A percentile compares a stretch with the other conserved stretches of the same genome.
These are phyloP conservation scores for Boletus coccyginus DNA, from an alignment of 768 basidiomycete species.

Conservation along the genomic window DNA sequence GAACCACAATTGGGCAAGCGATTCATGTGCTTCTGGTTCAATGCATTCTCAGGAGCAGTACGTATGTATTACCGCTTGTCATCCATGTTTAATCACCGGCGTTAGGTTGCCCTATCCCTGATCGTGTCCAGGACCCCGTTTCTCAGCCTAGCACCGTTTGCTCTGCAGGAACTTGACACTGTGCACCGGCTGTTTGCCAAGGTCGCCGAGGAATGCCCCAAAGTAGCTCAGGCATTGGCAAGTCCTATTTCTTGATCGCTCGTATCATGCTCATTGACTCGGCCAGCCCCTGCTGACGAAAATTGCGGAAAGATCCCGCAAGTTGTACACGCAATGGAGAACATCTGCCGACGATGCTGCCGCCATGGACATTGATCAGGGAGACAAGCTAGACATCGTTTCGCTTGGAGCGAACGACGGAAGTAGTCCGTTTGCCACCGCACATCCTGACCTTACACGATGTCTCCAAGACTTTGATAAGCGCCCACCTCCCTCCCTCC, in stretches of 20 bases:
- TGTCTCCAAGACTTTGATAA: conserved; percentile 26
- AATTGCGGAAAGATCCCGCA: conserved; percentile 49
- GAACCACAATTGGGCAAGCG: conserved; percentile 62
- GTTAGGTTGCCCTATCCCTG: conserved; percentile 61
- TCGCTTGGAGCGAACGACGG: conserved; percentile 1
- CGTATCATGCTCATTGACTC: conserved; percentile 7
- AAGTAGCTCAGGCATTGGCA: conserved; percentile 59
- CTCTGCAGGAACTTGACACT: conserved; percentile 58
- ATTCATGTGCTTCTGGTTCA: conserved; percentile 73
- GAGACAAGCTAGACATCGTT: not conserved
- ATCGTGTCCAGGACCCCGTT: conserved; percentile 62
- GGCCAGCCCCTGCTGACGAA: conserved; percentile 55
- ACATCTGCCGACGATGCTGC: conserved; percentile 17
- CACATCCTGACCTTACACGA: conserved; percentile 23
- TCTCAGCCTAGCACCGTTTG: conserved; percentile 54
- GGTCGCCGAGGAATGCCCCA: conserved; percentile 57
- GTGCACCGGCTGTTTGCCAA: conserved; percentile 55
- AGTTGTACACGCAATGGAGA: conserved; percentile 42
- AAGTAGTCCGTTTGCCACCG: conserved; percentile 18
- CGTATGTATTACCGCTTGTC: conserved; percentile 24
- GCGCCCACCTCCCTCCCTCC: conserved; percentile 16
- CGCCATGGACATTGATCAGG: conserved; percentile 29
- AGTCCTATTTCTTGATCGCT: conserved; percentile 17
- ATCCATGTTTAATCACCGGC: conserved; percentile 1
- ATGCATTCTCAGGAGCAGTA: conserved; percentile 69